Evolutionary conservation across 2,329 filamentous ascomycete genomes (phyloP).

Genomic region (Talaromyces amestolkiae): DNA sequence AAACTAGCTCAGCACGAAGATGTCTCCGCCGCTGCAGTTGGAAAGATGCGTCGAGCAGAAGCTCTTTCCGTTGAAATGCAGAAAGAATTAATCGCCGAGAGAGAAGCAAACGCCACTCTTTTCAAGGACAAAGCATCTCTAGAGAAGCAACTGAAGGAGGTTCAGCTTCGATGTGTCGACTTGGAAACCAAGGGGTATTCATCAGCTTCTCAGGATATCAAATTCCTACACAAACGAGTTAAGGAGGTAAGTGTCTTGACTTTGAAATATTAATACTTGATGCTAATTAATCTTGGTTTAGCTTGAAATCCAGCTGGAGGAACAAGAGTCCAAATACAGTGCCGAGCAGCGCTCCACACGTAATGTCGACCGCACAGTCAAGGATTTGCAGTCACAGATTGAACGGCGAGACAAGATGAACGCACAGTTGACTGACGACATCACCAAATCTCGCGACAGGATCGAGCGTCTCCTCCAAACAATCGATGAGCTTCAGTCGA

Average conservation of each 20-base stretch:
- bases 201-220: constrained; percentile 88
- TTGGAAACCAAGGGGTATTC: constrained; percentile 97
- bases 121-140: constrained; percentile 86
- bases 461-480: constrained; percentile 82
- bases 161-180: constrained; percentile 85
- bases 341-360: constrained; percentile 83
- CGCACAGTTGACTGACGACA: constrained; percentile 74
- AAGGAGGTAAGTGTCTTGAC: constrained; percentile 70
- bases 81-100: constrained; percentile 83
- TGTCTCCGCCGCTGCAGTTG: constrained; percentile 82
- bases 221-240: constrained; percentile 89
- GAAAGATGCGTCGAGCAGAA: constrained; percentile 95
- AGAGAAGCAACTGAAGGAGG: constrained; percentile 86
- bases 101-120: constrained; percentile 75
- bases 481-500: constrained; percentile 90
- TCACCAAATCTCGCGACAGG: constrained; percentile 83
- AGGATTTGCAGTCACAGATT: constrained; percentile 87
- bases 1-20: constrained; percentile 90
- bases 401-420: constrained; percentile 91
- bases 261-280: constrained; percentile 6
- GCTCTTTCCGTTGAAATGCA: constrained; percentile 84
- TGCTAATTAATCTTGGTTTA: constrained; percentile 44
- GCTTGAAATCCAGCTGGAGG: constrained; percentile 84
- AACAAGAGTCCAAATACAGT: constrained; percentile 73
- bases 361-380: constrained; percentile 89